These are phyloP conservation scores for Tilletia horrida DNA, from an alignment of 1,284 basidiomycete genomes.

Conservation along the genomic window DNA sequence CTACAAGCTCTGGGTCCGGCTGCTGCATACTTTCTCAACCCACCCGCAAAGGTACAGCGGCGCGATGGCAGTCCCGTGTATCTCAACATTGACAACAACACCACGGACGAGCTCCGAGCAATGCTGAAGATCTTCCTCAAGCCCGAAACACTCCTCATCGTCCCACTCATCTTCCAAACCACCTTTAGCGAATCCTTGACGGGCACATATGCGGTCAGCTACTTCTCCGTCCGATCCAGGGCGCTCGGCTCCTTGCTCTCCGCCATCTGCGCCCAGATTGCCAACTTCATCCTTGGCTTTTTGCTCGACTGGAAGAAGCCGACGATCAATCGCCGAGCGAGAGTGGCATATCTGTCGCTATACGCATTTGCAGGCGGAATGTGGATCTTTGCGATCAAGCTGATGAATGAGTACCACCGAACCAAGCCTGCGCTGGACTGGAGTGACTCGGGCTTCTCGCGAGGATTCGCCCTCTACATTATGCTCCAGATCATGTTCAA, in stretches of 20 bases:
- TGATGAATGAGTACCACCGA: conserved; percentile 31
- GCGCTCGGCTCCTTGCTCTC: conserved; percentile 55
- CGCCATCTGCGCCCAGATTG: conserved; percentile 46
- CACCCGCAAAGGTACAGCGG: conserved; percentile 55
- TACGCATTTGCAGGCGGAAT: conserved; percentile 39
- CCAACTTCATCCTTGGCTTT: conserved; percentile 52
- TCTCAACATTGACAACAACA: conserved; percentile 39
- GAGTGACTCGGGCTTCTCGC: conserved; percentile 42
- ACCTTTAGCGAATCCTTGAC: conserved; percentile 47
- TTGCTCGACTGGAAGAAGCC: conserved; percentile 50
- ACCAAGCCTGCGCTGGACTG: conserved; percentile 45
- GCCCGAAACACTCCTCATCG: conserved; percentile 39
- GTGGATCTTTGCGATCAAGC: conserved; percentile 54
- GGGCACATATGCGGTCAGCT: conserved; percentile 41
- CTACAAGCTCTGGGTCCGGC: conserved; percentile 54
- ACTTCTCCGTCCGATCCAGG: conserved; percentile 42
- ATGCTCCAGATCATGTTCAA: conserved; percentile 48
- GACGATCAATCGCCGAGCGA: conserved; percentile 42
- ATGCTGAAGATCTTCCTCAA: conserved; percentile 38
- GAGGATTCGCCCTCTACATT: conserved; percentile 47
- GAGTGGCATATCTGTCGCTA: conserved; percentile 37
- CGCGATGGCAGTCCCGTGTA: conserved; percentile 52
- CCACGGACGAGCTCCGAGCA: conserved; percentile 40
- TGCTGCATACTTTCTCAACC: conserved; percentile 47
- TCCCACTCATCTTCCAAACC: conserved; percentile 45